These are phyloP conservation scores for Chalciporus piperatus DNA, from an alignment of 768 basidiomycete genomes.

Conservation along the genomic window DNA sequence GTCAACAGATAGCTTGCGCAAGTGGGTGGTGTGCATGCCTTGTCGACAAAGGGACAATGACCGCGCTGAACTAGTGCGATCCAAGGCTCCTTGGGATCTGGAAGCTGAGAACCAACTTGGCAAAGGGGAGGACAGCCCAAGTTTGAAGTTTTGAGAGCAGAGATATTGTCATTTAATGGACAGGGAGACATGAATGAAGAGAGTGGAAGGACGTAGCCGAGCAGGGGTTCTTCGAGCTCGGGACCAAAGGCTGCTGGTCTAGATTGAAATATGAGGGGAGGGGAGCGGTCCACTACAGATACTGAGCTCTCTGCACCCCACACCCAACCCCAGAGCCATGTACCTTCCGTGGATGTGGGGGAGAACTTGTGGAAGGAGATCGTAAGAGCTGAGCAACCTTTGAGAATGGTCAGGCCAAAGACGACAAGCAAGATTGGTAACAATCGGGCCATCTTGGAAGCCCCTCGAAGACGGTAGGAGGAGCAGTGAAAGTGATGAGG, in stretches of 20 bases:
- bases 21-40: conserved; percentile 41
- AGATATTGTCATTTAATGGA: conserved; percentile 25
- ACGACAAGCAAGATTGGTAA: conserved; percentile 3
- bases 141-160: conserved; percentile 31
- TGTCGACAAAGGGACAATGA: conserved; percentile 86
- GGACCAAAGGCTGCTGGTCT: conserved; percentile 75
- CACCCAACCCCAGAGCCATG: conserved; percentile 61
- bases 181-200: conserved; percentile 64
- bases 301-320: conserved; percentile 71
- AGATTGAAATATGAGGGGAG: conserved; percentile 67
- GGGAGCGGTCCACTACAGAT: conserved; percentile 73
- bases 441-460: conserved; percentile 15
- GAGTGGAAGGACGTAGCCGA: conserved; percentile 71
- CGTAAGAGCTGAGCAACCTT: conserved; percentile 2
- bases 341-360: conserved; percentile 40
- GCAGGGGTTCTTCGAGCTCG: conserved; percentile 62
- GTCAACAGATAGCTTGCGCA: background rate
- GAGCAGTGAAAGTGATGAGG: background rate
- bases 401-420: conserved; percentile 4
- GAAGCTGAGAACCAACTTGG: conserved; percentile 48
- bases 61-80: conserved; percentile 92
- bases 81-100: conserved; percentile 69
- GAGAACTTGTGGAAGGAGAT: conserved; percentile 39
- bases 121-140: conserved; percentile 72
- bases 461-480: background rate